phyloP scores from a whole-genome alignment of 768 basidiomycete species.

The Asterophora lycoperdoides region DNA sequence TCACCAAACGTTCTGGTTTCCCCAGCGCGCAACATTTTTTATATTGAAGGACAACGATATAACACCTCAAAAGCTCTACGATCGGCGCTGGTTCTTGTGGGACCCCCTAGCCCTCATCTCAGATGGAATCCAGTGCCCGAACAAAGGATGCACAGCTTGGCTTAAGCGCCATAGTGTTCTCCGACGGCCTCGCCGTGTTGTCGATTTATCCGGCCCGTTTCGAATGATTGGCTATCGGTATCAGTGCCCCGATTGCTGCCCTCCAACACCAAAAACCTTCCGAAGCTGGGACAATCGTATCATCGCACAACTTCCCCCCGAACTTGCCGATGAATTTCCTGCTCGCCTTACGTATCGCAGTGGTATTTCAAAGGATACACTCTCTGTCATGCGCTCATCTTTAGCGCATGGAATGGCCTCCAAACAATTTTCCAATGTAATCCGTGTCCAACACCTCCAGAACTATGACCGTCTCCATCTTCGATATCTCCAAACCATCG shows the following conservation, averaged over 20 bases:
- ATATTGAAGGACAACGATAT: background rate
- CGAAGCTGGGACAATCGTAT: constrained; percentile 9
- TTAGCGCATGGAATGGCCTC: constrained; percentile 22
- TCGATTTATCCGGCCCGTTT: constrained; percentile 10
- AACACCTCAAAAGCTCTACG: constrained; percentile 11
- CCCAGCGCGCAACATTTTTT: constrained; percentile 1
- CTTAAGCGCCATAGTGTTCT: constrained; percentile 9
- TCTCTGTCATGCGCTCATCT: constrained; percentile 16
- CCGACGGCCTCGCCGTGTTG: constrained; percentile 10
- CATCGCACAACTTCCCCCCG: background rate
- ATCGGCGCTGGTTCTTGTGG: constrained; percentile 15
- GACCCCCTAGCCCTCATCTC: constrained; percentile 7
- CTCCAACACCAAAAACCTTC: constrained; percentile 2
- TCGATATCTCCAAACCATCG: constrained; percentile 2
- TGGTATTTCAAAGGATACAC: constrained; percentile 16
- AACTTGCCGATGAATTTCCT: constrained; percentile 16
- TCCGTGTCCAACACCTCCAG: constrained; percentile 17
- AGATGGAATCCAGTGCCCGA: constrained; percentile 10
- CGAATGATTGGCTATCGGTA: constrained; percentile 17
- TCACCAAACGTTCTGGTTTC: constrained; percentile 7
- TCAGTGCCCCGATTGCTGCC: constrained; percentile 1
- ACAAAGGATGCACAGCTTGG: constrained; percentile 1
- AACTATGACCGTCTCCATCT: constrained; percentile 17
- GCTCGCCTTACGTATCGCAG: constrained; percentile 17
- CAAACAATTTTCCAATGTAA: constrained; percentile 20